phyloP scores from a whole-genome alignment of 2,329 filamentous ascomycete genomes.

The Diaporthe sp. region DNA sequence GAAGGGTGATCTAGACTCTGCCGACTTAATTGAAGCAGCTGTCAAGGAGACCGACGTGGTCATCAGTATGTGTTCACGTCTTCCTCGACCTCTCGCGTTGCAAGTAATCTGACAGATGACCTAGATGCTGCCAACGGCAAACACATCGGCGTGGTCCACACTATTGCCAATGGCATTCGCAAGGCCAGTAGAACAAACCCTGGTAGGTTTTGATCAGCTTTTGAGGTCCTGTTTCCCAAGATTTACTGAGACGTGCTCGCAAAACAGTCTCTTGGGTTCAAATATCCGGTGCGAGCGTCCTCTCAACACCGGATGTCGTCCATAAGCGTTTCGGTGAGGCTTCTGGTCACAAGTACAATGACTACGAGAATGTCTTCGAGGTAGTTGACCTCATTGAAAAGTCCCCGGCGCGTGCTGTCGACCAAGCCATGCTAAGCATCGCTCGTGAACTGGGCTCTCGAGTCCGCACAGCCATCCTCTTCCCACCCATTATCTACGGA shows the following conservation, averaged over 20 bases:
- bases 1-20: conserved; percentile 9
- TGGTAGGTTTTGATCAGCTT: neutral
- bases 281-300: neutral
- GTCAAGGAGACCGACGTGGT: conserved; percentile 1
- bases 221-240: too few relatives aligned
- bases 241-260: neutral
- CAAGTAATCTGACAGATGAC: neutral
- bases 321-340: conserved; percentile 18
- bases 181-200: neutral
- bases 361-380: neutral
- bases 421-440: conserved; percentile 7
- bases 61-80: neutral
- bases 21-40: neutral
- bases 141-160: neutral
- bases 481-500: neutral
- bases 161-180: conserved; percentile 4
- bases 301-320: neutral
- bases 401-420: neutral
- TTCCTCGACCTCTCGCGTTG: neutral
- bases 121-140: neutral
- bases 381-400: neutral
- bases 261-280: conserved; percentile 6
- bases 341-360: neutral
- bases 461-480: neutral
- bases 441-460: neutral